Conservation (phyloP, 192 early-diverging fungal genomes). For the Backusella luteola region DNA sequence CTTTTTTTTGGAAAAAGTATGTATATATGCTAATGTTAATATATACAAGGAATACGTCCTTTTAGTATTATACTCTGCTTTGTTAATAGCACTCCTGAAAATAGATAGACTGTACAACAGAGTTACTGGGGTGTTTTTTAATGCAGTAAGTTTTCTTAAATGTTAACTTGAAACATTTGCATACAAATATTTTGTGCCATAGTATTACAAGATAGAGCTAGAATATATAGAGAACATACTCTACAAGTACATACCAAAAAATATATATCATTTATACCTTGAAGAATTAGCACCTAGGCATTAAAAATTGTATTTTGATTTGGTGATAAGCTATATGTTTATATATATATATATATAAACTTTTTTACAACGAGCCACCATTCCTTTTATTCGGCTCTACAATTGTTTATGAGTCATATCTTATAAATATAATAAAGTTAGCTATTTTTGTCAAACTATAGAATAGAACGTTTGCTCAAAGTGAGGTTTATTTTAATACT, state of each 20-base stretch:
- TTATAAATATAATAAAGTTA: background rate
- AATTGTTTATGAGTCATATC: background rate
- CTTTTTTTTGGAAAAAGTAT: no score
- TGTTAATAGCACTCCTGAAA: background rate
- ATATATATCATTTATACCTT: background rate
- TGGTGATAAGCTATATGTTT: no score
- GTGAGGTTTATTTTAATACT: background rate
- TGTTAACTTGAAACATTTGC: background rate
- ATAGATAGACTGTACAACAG: background rate
- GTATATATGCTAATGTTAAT: no score
- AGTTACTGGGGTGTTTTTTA: background rate
- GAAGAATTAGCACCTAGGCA: background rate
- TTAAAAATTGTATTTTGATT: background rate
- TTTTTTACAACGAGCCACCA: background rate
- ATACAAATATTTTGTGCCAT: background rate
- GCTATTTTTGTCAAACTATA: no score
- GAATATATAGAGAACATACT: background rate
- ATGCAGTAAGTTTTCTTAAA: background rate
- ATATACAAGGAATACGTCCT: no score
- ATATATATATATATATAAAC: no score
- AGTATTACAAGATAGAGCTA: background rate
- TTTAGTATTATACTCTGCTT: background rate
- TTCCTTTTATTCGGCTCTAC: background rate
- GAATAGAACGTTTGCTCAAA: background rate
- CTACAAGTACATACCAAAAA: background rate